Conservation (phyloP, 306 rosid species). For the Glycine soja region DNA sequence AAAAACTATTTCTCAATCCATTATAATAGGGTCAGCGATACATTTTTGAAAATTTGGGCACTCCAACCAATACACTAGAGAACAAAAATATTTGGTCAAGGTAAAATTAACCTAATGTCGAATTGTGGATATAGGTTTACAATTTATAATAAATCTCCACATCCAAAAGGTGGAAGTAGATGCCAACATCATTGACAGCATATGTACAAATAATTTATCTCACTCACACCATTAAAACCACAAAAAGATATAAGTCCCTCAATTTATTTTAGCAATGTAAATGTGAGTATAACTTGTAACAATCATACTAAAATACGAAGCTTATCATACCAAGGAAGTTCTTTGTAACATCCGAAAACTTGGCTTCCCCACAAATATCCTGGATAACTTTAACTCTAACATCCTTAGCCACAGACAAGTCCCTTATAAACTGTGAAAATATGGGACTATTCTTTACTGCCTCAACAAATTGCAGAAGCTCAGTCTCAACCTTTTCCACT, state of each 20-base stretch:
- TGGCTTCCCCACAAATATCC: slow-evolving; percentile 66
- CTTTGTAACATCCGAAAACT: slow-evolving; percentile 75
- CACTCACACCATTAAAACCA: slow-evolving; percentile 9
- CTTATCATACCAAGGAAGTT: slow-evolving; percentile 77
- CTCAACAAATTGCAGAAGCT: slow-evolving; percentile 67
- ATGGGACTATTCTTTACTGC: slow-evolving; percentile 65
- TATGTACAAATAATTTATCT: background rate
- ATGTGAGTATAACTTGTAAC: slow-evolving; percentile 8
- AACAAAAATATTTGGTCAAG: background rate
- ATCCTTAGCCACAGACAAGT: slow-evolving; percentile 63
- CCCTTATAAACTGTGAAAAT: slow-evolving; percentile 71
- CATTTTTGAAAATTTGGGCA: background rate
- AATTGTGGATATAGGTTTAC: slow-evolving; percentile 9
- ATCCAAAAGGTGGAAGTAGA: background rate
- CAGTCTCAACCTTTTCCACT: slow-evolving; percentile 81
- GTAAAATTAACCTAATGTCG: background rate
- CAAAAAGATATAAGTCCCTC: background rate
- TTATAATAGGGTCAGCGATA: background rate
- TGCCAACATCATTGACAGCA: slow-evolving; percentile 13
- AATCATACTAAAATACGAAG: slow-evolving; percentile 6
- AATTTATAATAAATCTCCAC: background rate
- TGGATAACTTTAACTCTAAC: slow-evolving; percentile 65
- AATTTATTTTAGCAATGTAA: slow-evolving; percentile 25
- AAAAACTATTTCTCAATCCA: background rate
- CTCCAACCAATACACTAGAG: background rate